Evolutionary conservation across 2,329 filamentous ascomycete genomes (phyloP).

Genomic region (Arthrobotrys musiformis): DNA sequence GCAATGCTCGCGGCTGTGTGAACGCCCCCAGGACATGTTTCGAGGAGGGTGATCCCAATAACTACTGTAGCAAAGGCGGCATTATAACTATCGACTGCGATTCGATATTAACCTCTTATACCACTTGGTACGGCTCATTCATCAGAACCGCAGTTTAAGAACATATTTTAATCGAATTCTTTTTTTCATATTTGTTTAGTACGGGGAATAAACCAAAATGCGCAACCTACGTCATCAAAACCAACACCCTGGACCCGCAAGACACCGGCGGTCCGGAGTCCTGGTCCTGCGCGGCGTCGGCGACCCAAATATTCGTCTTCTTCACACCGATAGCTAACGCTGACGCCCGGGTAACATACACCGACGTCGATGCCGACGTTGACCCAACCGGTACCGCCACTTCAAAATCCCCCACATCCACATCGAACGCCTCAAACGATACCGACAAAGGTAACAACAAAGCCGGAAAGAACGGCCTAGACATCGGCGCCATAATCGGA

Average conservation of each 20-base stretch:
- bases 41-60: background rate
- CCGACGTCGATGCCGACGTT: background rate
- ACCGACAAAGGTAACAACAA: background rate
- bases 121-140: constrained; percentile 15
- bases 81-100: constrained; percentile 10
- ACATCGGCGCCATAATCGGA: constrained; percentile 35
- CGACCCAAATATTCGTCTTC: constrained; percentile 30
- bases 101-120: constrained; percentile 14
- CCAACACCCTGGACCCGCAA: constrained; percentile 15
- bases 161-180: no score
- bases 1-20: constrained; percentile 7
- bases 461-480: constrained; percentile 13
- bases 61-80: background rate
- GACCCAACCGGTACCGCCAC: background rate
- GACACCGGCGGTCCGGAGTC: constrained; percentile 15
- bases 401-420: background rate
- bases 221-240: constrained; percentile 33
- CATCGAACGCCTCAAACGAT: background rate
- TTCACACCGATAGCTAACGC: constrained; percentile 6
- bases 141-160: no score
- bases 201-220: constrained; percentile 34
- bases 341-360: background rate
- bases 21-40: constrained; percentile 32
- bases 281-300: constrained; percentile 29
- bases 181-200: background rate